A percentile compares a stretch with the other conserved stretches of the same genome.
These are phyloP conservation scores for Syzygium syzygioides DNA, from an alignment of 441 rosid species.

Conservation along the genomic window DNA sequence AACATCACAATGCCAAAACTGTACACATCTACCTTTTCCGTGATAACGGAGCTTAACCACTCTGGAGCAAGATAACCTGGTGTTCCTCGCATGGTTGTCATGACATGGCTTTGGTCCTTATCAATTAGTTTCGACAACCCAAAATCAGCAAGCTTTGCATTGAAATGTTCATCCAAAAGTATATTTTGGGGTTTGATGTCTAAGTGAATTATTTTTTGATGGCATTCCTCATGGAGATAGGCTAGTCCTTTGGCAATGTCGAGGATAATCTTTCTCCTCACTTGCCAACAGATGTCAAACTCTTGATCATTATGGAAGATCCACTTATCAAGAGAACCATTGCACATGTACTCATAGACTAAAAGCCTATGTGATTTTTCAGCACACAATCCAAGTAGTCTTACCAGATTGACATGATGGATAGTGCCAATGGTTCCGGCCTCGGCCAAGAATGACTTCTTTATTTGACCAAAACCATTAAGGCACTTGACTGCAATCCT, in stretches of 20 bases:
- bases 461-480: background rate
- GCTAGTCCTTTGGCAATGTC: background rate
- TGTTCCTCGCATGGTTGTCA: background rate
- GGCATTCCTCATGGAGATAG: background rate
- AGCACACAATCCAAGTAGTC: background rate
- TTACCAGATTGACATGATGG: background rate
- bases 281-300: background rate
- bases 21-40: slow-evolving; percentile 25
- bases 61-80: slow-evolving; percentile 1
- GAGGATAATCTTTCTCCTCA: background rate
- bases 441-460: background rate
- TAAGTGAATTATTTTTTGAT: background rate
- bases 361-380: background rate
- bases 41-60: slow-evolving; percentile 20
- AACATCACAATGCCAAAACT: slow-evolving; percentile 28
- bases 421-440: background rate
- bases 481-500: background rate
- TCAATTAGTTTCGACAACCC: background rate
- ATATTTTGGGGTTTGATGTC: background rate
- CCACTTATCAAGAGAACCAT: background rate
- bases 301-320: background rate
- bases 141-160: background rate
- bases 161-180: background rate
- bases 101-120: background rate
- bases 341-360: background rate